Base-by-base conservation (phyloP, 2,329 filamentous ascomycete species). In the Verticillium alfalfae region DNA sequence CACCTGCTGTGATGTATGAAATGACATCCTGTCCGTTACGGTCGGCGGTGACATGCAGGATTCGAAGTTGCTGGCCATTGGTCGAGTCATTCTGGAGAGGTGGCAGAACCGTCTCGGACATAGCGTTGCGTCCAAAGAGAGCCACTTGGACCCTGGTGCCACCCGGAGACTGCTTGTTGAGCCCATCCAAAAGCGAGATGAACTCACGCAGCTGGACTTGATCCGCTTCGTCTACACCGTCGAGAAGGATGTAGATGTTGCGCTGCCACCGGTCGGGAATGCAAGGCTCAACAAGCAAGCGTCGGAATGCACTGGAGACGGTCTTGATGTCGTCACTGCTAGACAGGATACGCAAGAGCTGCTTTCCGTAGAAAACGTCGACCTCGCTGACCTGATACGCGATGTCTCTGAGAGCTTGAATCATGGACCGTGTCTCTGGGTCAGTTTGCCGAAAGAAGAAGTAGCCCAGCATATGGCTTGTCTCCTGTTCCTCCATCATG, bases 361-460 rank as follows among this genome's bases (percentile, higher is more conserved):
- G 71, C 37, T 78, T 80, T 54, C 72, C 74, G 64, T 81, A 82
- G 34, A 73, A 74, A 0, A 76, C 73, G 58, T 82, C 79, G 56
- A 74, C 75, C 60, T 80, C 74, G 61, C 76, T 78, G 37, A 82
- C 71, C 62, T 82, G 79, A 62, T 78, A 80, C 0, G 80, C 79
- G 12, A 82, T 65, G 39, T 81, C 78, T 0, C 78, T 72, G 5
- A 82, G 70, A 1, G 78, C 79, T 60, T 79, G 77, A 10, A 77
- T 71, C 8, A 81, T 72, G 5, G 77, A 80, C 52, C 78, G 69
- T 0, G 78, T 79, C 39, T 79, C 73, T 1, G 79, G 77, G 60
- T 79, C 78, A 62, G 79, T 78, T 59, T 79, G 76, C 34, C 78
- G 75, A 67, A 81, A 81, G 67, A 79, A 82, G 60, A 81, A 81